Evolutionary conservation across 768 basidiomycete genomes (phyloP), one percentile per base, ranked within the genome.

Genomic region (Leccinum boreale): DNA sequence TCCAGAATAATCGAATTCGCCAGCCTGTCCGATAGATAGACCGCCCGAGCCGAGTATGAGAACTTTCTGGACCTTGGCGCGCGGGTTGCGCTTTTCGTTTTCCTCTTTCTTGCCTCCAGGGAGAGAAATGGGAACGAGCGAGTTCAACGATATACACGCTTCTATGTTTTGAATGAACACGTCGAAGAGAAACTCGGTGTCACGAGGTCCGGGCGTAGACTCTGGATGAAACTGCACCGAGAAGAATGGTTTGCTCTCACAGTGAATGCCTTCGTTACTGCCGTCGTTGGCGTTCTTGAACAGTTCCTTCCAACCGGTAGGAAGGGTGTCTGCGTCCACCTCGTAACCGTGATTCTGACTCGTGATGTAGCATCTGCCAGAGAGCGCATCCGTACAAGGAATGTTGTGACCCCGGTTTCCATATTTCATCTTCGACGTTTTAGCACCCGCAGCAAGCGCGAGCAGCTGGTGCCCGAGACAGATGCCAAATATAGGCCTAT

Each of bases 181-280:
- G 59, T 98, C 95, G 73, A 99, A 99, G 59, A 99, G 81, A 77
- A 98, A 99, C 73, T 98, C 97, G 53, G 97, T 99, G 70, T 99
- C 97, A 56, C 94, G 85, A 21, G 97, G 97, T 24, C 97, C 97
- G 11, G 94, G 95, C 3, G 91, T 92, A 29, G 92, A 93, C 73
- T 99, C 97, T 23, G 97, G 97, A 73, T 99, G 97, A 81, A 99
- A 99, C 71, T 99, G 97, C 19, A 98, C 96, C 21, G 96, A 98
- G 75, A 99, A 98, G 80, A 92, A 97, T 0, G 97, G 96, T 63
- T 92, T 92, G 70, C 86, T 83, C 60, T 89, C 85, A 75, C 85
- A 95, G 75, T 93, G 96, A 62, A 99, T 94, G 58, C 97, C 97
- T 73, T 99, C 97, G 70, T 99, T 99, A 71, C 92, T 94, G 50